Evolutionary conservation across 2,329 filamentous ascomycete genomes (phyloP).

Genomic region (Orbilia quercus): DNA sequence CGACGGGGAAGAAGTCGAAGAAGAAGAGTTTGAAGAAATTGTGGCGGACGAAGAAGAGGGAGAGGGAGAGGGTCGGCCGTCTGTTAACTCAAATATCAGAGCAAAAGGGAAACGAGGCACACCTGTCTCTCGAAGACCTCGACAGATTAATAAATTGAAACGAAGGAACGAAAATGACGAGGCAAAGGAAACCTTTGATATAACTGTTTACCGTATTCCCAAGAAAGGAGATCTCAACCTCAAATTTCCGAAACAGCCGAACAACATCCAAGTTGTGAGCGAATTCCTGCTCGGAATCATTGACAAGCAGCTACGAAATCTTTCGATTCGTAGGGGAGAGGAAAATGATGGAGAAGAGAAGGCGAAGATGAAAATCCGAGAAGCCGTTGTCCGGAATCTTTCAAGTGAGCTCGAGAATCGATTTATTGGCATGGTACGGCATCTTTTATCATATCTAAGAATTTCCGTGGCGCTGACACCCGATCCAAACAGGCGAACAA

Average conservation of each 20-base stretch:
- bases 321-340: conserved; percentile 45
- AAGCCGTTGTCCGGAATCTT: conserved; percentile 56
- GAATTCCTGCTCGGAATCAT: conserved; percentile 38
- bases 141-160: conserved; percentile 25
- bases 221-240: conserved; percentile 44
- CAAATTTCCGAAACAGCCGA: conserved; percentile 51
- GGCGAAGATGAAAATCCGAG: conserved; percentile 51
- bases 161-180: conserved; percentile 37
- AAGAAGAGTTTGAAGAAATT: conserved; percentile 35
- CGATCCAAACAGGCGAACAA: conserved; percentile 31
- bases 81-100: neutral
- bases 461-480: conserved; percentile 3
- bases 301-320: conserved; percentile 40
- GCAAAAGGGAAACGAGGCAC: conserved; percentile 7
- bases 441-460: neutral
- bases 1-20: conserved; percentile 8
- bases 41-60: conserved; percentile 18
- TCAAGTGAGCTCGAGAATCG: conserved; percentile 58
- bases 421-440: conserved; percentile 57
- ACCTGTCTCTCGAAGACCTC: conserved; percentile 11
- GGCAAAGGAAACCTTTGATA: conserved; percentile 50
- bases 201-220: conserved; percentile 51
- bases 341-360: conserved; percentile 51
- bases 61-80: neutral
- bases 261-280: conserved; percentile 46